phyloP scores from a whole-genome alignment of 2,329 filamentous ascomycete species.

The Penicillium sp. region DNA sequence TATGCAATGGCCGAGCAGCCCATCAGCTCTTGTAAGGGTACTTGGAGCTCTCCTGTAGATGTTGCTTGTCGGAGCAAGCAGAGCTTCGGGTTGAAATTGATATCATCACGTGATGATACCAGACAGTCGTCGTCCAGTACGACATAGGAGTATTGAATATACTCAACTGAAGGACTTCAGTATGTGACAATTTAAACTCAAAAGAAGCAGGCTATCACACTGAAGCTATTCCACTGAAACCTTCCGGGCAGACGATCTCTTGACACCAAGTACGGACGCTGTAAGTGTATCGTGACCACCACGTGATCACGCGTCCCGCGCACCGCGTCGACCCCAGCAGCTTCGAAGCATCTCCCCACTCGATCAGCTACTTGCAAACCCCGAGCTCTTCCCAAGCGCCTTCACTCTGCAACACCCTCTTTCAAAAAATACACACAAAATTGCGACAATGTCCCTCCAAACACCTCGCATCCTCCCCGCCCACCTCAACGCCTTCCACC shows the following conservation, averaged over 20 bases:
- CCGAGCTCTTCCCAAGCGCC: not conserved
- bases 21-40: not conserved
- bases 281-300: not conserved
- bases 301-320: slow-evolving; percentile 29
- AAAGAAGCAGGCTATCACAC: no score
- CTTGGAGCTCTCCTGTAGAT: not conserved
- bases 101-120: slow-evolving; percentile 51
- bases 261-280: no score
- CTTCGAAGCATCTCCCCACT: not conserved
- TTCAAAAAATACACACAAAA: not conserved
- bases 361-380: not conserved
- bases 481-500: slow-evolving; percentile 75
- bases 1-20: not conserved
- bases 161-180: no score
- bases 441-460: slow-evolving; percentile 65
- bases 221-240: no score
- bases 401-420: no score
- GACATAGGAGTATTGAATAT: not conserved
- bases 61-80: slow-evolving; percentile 7
- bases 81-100: slow-evolving; percentile 50
- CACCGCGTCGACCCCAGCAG: slow-evolving; percentile 11
- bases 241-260: no score
- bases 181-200: no score
- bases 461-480: slow-evolving; percentile 81
- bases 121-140: not conserved